Percentiles rank a stretch among this genome's conserved stretches.
phyloP scores from a whole-genome alignment of 106 monocot species.

The Cymbidium sinense region DNA sequence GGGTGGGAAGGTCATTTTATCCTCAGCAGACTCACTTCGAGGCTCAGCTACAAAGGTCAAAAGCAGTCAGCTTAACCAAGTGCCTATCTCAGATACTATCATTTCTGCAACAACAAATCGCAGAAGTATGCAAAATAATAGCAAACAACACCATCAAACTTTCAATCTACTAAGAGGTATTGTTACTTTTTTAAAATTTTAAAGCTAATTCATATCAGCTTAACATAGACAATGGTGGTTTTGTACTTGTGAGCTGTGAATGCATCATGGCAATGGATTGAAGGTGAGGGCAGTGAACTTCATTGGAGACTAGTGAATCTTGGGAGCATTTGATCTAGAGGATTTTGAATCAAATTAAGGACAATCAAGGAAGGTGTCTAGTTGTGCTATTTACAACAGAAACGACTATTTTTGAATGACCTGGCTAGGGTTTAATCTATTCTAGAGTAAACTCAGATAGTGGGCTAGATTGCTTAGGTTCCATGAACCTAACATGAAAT shows the following conservation, averaged over 20 bases:
- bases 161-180: conserved; percentile 34
- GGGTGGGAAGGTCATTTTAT: conserved; percentile 26
- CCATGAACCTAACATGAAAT: background rate
- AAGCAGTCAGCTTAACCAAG: conserved; percentile 21
- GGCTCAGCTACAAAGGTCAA: conserved; percentile 18
- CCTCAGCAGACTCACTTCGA: conserved; percentile 15
- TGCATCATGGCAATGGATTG: background rate
- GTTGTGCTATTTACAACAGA: background rate
- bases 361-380: background rate
- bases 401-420: background rate
- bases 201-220: background rate
- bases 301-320: background rate
- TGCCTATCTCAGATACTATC: conserved; percentile 16
- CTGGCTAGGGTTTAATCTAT: background rate
- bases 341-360: background rate
- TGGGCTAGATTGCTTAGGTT: background rate
- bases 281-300: background rate
- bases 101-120: conserved; percentile 23
- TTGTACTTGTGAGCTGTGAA: background rate
- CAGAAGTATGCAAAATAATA: conserved; percentile 16
- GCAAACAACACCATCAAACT: conserved; percentile 25
- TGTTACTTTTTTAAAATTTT: background rate
- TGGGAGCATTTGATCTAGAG: background rate
- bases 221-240: conserved; percentile 1
- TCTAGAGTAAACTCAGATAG: background rate